Conservation (phyloP, 306 rosid species). For the Vachellia pachyceras region DNA sequence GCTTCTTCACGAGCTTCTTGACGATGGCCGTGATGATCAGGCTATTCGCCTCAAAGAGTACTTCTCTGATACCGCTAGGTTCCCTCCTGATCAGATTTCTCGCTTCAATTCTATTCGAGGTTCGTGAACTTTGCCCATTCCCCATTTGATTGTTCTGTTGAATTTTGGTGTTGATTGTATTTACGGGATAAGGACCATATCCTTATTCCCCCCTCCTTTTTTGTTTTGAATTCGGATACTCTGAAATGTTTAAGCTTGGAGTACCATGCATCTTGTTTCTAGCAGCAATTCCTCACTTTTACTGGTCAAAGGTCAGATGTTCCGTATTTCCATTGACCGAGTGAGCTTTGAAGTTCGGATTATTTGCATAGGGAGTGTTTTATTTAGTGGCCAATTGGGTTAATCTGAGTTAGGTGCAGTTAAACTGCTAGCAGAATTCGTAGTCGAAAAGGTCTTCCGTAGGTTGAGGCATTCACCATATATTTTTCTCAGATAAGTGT, state of each 20-base stretch:
- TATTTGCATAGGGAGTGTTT: neutral
- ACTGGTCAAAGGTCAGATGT: neutral
- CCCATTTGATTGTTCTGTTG: neutral
- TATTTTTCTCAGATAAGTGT: neutral
- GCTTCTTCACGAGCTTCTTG: conserved; percentile 99
- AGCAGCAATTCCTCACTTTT: neutral
- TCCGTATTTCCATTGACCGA: neutral
- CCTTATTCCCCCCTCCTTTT: neutral
- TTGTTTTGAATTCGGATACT: neutral
- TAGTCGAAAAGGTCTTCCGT: neutral
- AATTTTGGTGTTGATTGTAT: neutral
- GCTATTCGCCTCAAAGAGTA: conserved; percentile 90
- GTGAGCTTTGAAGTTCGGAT: conserved; percentile 3
- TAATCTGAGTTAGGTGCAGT: conserved; percentile 3
- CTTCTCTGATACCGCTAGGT: conserved; percentile 80
- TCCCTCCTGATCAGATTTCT: conserved; percentile 88
- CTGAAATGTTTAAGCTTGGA: neutral
- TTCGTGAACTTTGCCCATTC: neutral
- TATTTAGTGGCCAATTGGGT: neutral
- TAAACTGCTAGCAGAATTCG: neutral
- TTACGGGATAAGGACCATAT: neutral
- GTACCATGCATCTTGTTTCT: neutral
- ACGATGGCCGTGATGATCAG: conserved; percentile 82
- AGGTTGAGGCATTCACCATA: neutral
- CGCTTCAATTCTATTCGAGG: conserved; percentile 90